Conservation (phyloP, 345 rosid species). For the Salix arbutifolia region DNA sequence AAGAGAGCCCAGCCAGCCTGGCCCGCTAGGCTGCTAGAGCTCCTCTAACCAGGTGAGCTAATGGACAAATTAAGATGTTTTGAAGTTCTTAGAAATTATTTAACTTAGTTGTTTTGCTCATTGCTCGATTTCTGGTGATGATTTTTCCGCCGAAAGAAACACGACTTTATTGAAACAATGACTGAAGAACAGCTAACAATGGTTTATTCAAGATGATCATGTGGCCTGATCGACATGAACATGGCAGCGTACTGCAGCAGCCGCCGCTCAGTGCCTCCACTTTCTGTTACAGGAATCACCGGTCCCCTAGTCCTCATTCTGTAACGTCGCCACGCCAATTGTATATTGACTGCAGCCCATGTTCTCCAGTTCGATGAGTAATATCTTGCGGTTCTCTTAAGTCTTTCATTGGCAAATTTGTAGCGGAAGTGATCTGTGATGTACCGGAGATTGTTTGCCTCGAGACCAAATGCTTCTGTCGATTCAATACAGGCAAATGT, state of each 20-base stretch:
- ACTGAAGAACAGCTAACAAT: slow-evolving; percentile 1
- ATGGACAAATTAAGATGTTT: neutral
- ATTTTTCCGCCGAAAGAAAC: neutral
- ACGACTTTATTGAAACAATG: slow-evolving; percentile 6
- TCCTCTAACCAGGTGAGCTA: too few species aligned
- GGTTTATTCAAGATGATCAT: slow-evolving; percentile 70
- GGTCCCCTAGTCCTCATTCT: slow-evolving; percentile 55
- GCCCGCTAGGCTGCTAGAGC: too few species aligned
- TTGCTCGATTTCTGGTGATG: neutral
- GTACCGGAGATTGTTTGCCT: slow-evolving; percentile 57
- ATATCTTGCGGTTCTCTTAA: slow-evolving; percentile 75
- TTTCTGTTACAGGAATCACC: slow-evolving; percentile 37
- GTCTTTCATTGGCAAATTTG: slow-evolving; percentile 64
- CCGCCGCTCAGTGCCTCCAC: slow-evolving; percentile 41
- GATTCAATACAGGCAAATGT: slow-evolving; percentile 62
- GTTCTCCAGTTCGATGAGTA: slow-evolving; percentile 91
- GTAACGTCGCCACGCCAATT: slow-evolving; percentile 68
- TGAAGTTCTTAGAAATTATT: too few species aligned
- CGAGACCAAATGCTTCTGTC: slow-evolving; percentile 63
- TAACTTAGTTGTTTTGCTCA: too few species aligned
- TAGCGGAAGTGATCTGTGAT: slow-evolving; percentile 86
- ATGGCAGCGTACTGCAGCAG: slow-evolving; percentile 69
- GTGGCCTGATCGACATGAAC: slow-evolving; percentile 80
- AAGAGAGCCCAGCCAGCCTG: too few species aligned
- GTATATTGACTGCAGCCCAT: slow-evolving; percentile 90